These are phyloP conservation scores for Talaromyces proteolyticus DNA, from an alignment of 495 filamentous ascomycete genomes.

Conservation along the genomic window DNA sequence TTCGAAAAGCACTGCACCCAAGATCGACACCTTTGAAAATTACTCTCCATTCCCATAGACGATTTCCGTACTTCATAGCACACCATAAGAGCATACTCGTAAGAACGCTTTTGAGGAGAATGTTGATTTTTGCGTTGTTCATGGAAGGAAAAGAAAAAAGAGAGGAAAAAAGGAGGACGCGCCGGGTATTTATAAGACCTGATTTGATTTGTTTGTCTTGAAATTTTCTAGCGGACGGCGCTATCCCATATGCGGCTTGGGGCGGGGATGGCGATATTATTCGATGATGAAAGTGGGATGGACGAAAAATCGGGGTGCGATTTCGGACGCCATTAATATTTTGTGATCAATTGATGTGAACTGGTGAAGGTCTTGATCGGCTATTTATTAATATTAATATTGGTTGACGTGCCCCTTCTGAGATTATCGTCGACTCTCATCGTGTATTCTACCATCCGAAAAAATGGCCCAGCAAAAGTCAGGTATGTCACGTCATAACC, in stretches of 20 bases:
- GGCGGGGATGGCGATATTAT: not conserved
- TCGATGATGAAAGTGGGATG: constrained; percentile 5
- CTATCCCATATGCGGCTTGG: not conserved
- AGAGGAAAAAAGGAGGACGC: constrained; percentile 14
- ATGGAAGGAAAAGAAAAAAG: constrained; percentile 44
- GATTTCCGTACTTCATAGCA: constrained; percentile 59
- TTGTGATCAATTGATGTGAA: constrained; percentile 1
- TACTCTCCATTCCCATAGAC: constrained; percentile 61
- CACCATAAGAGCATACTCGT: constrained; percentile 34
- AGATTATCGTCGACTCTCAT: no score
- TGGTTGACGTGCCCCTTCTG: not conserved
- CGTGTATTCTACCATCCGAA: not conserved
- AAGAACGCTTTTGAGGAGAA: constrained; percentile 58
- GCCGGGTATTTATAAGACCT: not conserved
- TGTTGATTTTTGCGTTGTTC: constrained; percentile 64
- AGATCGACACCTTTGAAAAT: constrained; percentile 49
- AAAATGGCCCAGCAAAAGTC: constrained; percentile 6
- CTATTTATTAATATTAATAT: no score
- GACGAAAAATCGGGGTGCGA: not conserved
- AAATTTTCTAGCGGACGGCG: no score
- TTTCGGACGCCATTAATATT: not conserved
- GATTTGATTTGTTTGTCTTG: no score
- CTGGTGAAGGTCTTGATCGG: no score
- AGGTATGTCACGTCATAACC: constrained; percentile 3
- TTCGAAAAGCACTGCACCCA: constrained; percentile 58